These are phyloP conservation scores for Globisporangium nodosum DNA, from an alignment of 352 stramenopile genomes.

Conservation along the genomic window DNA sequence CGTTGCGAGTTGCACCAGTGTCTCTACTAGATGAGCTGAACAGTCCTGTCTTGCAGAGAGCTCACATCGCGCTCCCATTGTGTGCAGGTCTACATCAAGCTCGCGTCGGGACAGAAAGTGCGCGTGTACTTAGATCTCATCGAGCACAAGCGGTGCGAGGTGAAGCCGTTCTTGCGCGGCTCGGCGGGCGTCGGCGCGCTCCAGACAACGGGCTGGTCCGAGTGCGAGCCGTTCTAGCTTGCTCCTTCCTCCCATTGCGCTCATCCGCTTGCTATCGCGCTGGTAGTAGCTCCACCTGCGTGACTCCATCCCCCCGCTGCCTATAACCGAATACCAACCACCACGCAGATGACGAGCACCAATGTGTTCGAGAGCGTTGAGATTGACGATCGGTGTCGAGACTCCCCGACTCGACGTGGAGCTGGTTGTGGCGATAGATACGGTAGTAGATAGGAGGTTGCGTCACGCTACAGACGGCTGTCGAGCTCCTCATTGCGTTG, in stretches of 20 bases:
- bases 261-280: background rate
- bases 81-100: constrained; percentile 49
- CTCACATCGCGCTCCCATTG: background rate
- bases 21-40: no score
- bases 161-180: constrained; percentile 59
- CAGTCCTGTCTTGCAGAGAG: no score
- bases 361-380: no score
- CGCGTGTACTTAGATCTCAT: constrained; percentile 54
- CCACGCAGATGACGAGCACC: background rate
- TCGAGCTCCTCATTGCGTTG: background rate
- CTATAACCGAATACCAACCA: background rate
- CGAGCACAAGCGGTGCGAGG: constrained; percentile 49
- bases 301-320: background rate
- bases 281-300: background rate
- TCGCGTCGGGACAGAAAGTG: constrained; percentile 56
- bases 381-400: background rate
- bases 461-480: background rate
- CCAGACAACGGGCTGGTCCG: constrained; percentile 50
- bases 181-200: constrained; percentile 35
- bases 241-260: no score
- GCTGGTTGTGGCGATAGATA: background rate
- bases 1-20: background rate
- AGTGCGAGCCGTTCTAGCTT: constrained; percentile 53
- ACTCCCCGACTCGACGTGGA: no score
- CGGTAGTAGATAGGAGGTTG: background rate